Base-by-base conservation (phyloP, 2,329 filamentous ascomycete species). In the Pleurostoma richardsiae region DNA sequence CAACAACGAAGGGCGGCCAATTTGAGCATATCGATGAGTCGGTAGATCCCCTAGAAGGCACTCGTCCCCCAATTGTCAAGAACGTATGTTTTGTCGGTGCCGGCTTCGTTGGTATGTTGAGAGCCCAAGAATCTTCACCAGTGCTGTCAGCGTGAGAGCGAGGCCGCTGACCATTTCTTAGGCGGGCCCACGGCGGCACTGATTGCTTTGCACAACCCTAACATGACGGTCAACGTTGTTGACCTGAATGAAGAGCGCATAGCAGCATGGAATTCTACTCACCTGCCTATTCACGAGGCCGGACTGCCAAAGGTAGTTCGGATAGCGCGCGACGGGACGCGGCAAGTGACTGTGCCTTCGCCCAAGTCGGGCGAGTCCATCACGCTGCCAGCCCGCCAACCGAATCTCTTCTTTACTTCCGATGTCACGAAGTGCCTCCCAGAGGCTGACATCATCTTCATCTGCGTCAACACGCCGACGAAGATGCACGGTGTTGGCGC, bases 381-480 rank as follows among this genome's bases (percentile, higher is more conserved):
- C 30, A 38, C 59, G 50, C 40, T 62, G 8, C 53, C 59, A 10
- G 62, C 60, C 4, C 70, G 73, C n/a, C 50, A 58, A 6, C 70
- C 74, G 3, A 85, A 83, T 56, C 64, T 84, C 8, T 69, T 76
- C 57, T 85, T 85, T 62, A 79, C 80, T 0, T 78, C 72, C 26
- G 67, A 80, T 41, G 68, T 80, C 10, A 66, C 70, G 6, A 62
- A 58, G 36, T 65, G 65, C 19, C 76, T 84, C 41, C 57, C 65
- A 4, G 69, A 73, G 39, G 79, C 81, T 2, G 79, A 84, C 53
- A 66, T 84, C 41, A 70, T 85, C 49, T 74, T 85, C 54, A 71
- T 84, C 40, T 73, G 77, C n/a, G 81, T 85, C 52, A 82, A 83
- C 53, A 85, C 81, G 0, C 80, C 80, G 1, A 84, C 81, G 3